Base-by-base conservation (phyloP, 2,329 filamentous ascomycete species). In the Trichoderma guizhouense region DNA sequence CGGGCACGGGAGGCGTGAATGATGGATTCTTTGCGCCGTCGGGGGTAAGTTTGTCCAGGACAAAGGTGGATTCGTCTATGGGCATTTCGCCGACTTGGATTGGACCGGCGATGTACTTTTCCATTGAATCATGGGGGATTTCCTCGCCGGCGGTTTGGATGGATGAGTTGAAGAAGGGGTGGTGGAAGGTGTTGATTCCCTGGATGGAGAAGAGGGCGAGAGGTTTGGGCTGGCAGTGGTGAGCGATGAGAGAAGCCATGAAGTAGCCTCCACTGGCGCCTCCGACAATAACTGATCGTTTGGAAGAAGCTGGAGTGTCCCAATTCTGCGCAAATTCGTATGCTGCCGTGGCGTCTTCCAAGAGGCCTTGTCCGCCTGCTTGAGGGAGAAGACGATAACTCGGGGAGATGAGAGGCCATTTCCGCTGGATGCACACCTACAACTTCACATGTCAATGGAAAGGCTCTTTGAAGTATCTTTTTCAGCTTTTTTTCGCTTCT, bases 251-350 rank as follows among this genome's bases (percentile, higher is more conserved):
- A 3, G 73, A 68, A 14, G 79, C 77, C 60, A 78, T 71, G 72
- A 82, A 81, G 73, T 81, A 79, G 30, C 80, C 79, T 80, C 79
- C 79, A 58, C 80, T 82, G 5, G 78, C 78, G 12, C 81, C 81
- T 28, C 76, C 79, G 3, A 77, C 76, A 69, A 81, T 77, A 7
- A 82, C 80, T 0, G 53, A 69, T 3, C 79, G 74, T 18, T 75
- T 55, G n/a, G n/a, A 39, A 15, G 62, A 74, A 7, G 66, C 24
- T 1, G 61, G 26, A 11, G 72, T 34, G 3, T 74, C 70, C 74
- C 76, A 79, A 28, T 66, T 72, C 24, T 70, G 74, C 2, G 80
- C 78, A 66, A 81, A 82, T 0, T 73, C 61, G 55, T 81, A 81
- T 5, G 80, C 81, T 0, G 79, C 78, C 0, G 64, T 71, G 12